Percentiles rank a stretch among this genome's conserved stretches.
These are phyloP conservation scores for Macadamia integrifolia DNA, from an alignment of 164 flowering plant species.

Conservation along the genomic window DNA sequence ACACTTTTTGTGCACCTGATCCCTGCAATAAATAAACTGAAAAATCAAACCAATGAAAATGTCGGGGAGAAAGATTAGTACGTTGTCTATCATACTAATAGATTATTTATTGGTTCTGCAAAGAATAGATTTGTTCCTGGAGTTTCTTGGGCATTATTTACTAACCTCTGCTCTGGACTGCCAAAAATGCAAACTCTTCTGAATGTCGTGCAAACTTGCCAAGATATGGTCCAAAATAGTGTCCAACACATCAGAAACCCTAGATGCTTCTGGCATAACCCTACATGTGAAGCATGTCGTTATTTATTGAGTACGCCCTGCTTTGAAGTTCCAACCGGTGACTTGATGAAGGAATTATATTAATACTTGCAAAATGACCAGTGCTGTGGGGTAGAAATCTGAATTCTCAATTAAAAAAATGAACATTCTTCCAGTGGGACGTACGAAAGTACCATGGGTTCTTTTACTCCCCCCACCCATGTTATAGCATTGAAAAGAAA, in stretches of 20 bases:
- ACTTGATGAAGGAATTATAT: not conserved
- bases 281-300: slow-evolving; percentile 22
- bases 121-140: not conserved
- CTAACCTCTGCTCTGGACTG: slow-evolving; percentile 78
- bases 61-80: not conserved
- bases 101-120: not conserved
- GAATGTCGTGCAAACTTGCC: slow-evolving; percentile 54
- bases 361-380: not conserved
- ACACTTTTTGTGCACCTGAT: slow-evolving; percentile 51
- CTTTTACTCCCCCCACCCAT: too few species aligned
- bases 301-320: not conserved
- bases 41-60: not conserved
- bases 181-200: slow-evolving; percentile 84
- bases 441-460: too few species aligned
- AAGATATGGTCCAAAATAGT: slow-evolving; percentile 57
- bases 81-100: not conserved
- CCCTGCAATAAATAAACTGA: slow-evolving; percentile 31
- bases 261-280: slow-evolving; percentile 32
- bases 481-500: too few species aligned
- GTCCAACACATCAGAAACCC: slow-evolving; percentile 50
- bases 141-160: not conserved
- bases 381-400: not conserved
- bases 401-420: too few species aligned
- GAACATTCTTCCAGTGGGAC: not conserved
- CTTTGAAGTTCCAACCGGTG: not conserved